Evolutionary conservation across 768 basidiomycete species (phyloP), one percentile per base, ranked within the genome.

Genomic region (Mycena filopes): DNA sequence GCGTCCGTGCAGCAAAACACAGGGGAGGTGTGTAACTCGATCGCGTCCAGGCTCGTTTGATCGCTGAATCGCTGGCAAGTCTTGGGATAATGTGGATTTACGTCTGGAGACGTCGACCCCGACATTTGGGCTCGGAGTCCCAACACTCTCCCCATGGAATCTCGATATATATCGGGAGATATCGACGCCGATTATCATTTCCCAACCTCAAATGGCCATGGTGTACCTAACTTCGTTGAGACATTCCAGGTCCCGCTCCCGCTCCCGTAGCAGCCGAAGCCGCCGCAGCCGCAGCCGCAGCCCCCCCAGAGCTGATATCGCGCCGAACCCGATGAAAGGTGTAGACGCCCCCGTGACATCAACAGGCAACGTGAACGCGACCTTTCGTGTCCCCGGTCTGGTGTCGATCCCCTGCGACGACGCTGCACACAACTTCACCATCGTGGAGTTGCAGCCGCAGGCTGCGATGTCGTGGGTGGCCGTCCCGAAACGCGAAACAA

Each of bases 81-180:
- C 78, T 45, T 85, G 82, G 83, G 71, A 71, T 1, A 78, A 84
- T 58, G 78, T 82, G 4, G 74, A 79, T 2, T 69, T 84, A 4
- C 79, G 76, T 1, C 78, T 84, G 12, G 82, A 84, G 68, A 85
- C 83, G 0, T 77, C 80, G 1, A 73, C 78, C 2, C 82, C 82
- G 0, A 80, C 82, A 0, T 82, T 81, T 51, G 81, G 81, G 6
- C 56, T 81, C 25, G 70, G 63, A 1, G 71, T 82, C 6, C 82
- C 83, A 3, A 65, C 61, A 6, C 78, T 84, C 1, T 48, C 71
- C 2, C 76, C 80, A 0, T 84, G 82, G 80, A 78, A 71, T 13
- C 68, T 84, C 6, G 77, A 76, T 0, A 65, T 75, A 3, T 67
- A 73, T n/a, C 56, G 60, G n/a, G n/a, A n/a, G n/a, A n/a, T n/a